Evolutionary conservation across 176 grass and related monocot genomes (phyloP).

Genomic region (Calamus simplicifolius): DNA sequence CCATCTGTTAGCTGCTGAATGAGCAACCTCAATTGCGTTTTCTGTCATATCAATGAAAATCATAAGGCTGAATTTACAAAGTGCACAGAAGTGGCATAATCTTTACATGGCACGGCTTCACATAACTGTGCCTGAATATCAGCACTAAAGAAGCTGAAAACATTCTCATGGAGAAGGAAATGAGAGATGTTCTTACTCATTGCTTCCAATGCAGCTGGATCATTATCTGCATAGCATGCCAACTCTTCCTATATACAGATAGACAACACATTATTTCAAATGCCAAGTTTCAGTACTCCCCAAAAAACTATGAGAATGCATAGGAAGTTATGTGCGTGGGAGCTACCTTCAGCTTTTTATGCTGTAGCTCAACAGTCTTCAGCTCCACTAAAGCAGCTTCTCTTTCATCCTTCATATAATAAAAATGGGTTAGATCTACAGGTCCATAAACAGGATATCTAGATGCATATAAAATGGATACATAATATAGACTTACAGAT

Average conservation of each 20-base stretch:
- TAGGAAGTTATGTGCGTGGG: too few species aligned
- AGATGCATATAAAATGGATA: not conserved
- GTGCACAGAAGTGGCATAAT: not conserved
- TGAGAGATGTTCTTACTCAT: conserved; percentile 54
- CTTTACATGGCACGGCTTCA: not conserved
- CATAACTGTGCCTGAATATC: too few species aligned
- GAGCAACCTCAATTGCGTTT: conserved; percentile 60
- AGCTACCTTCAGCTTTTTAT: conserved; percentile 73
- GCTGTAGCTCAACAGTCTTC: conserved; percentile 53
- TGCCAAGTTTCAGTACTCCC: too few species aligned
- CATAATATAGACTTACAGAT: conserved; percentile 42
- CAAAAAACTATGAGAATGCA: too few species aligned
- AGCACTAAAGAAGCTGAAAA: not conserved
- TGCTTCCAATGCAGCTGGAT: conserved; percentile 77
- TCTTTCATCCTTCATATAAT: conserved; percentile 64
- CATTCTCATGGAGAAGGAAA: conserved; percentile 9
- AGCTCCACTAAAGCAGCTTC: conserved; percentile 61
- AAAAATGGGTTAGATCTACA: conserved; percentile 19
- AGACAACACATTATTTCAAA: not conserved
- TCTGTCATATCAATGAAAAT: conserved; percentile 38
- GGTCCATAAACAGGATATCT: not conserved
- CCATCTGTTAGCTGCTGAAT: conserved; percentile 91
- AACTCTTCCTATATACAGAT: conserved; percentile 62
- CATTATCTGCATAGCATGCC: conserved; percentile 72
- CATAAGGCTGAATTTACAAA: not conserved